These are phyloP conservation scores for Ophiocordyceps camponoti-saundersi DNA, from an alignment of 2,329 filamentous ascomycete genomes.

Conservation along the genomic window DNA sequence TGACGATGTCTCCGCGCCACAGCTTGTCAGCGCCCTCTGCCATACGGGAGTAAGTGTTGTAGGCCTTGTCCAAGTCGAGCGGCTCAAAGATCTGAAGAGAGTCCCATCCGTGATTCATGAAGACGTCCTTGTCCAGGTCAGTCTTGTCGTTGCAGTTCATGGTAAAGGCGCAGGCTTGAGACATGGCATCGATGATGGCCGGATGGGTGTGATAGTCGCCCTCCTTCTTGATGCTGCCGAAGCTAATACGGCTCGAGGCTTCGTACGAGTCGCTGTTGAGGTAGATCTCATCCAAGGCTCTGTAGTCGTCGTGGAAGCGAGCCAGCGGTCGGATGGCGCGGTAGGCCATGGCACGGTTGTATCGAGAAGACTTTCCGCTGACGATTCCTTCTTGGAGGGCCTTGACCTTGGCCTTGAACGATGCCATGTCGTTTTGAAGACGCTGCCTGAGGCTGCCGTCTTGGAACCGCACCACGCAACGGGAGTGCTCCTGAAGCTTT, in stretches of 20 bases:
- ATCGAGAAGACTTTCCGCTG: conserved; percentile 1
- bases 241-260: conserved; percentile 2
- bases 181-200: conserved; percentile 3
- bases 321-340: conserved; percentile 2
- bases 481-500: conserved; percentile 2
- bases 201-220: conserved; percentile 3
- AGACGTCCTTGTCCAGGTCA: conserved; percentile 36
- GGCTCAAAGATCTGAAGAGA: conserved; percentile 31
- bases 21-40: conserved; percentile 22
- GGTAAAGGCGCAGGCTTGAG: conserved; percentile 27
- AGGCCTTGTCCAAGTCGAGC: conserved; percentile 26
- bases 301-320: conserved; percentile 2
- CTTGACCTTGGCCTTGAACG: conserved; percentile 1
- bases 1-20: conserved; percentile 28
- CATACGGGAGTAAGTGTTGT: conserved; percentile 41
- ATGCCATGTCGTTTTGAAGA: not conserved
- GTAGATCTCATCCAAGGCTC: conserved; percentile 3
- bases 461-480: conserved; percentile 2
- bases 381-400: conserved; percentile 1
- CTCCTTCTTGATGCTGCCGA: conserved; percentile 1
- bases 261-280: conserved; percentile 2
- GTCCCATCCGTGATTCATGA: conserved; percentile 40
- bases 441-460: not conserved
- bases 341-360: conserved; percentile 2
- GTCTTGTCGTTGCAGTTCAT: conserved; percentile 37